Percentiles rank a stretch among this genome's conserved stretches.
phyloP scores from a whole-genome alignment of 225 moss, liverwort and hornwort genomes.

The Rhytidiadelphus loreus region DNA sequence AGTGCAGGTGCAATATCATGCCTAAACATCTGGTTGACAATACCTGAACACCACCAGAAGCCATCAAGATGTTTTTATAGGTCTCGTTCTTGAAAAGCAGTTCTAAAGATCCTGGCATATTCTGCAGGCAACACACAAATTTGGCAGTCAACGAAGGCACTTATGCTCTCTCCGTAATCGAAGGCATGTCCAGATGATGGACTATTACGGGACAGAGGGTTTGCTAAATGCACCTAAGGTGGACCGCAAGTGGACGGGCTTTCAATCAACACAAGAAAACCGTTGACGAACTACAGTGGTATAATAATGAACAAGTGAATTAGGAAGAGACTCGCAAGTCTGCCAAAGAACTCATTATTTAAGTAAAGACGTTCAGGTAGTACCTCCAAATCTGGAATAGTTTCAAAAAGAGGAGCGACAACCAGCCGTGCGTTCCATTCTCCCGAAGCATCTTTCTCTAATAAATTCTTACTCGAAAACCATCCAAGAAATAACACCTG shows the following conservation, averaged over 20 bases:
- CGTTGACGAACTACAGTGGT: neutral
- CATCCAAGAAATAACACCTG: constrained; percentile 95
- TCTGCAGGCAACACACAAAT: constrained; percentile 34
- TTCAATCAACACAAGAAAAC: neutral
- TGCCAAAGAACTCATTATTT: neutral
- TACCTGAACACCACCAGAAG: constrained; percentile 92
- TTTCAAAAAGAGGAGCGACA: constrained; percentile 93
- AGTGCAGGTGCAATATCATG: neutral
- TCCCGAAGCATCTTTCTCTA: constrained; percentile 55
- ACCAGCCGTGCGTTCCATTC: constrained; percentile 72
- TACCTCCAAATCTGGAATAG: constrained; percentile 98
- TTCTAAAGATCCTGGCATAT: constrained; percentile 78
- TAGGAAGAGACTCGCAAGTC: neutral
- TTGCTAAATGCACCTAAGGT: neutral
- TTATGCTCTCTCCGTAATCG: neutral
- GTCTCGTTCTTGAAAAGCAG: constrained; percentile 51
- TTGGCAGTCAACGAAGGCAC: neutral
- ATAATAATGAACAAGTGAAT: neutral
- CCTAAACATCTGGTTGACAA: neutral
- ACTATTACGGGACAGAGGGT: neutral
- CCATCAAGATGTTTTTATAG: constrained; percentile 63
- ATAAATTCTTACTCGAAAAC: constrained; percentile 66
- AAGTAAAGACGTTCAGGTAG: neutral
- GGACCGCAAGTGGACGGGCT: neutral
- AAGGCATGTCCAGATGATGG: neutral